Evolutionary conservation across 768 basidiomycete species (phyloP), one percentile per base, ranked within the genome.

Genomic region (Cyclocybe aegerita): DNA sequence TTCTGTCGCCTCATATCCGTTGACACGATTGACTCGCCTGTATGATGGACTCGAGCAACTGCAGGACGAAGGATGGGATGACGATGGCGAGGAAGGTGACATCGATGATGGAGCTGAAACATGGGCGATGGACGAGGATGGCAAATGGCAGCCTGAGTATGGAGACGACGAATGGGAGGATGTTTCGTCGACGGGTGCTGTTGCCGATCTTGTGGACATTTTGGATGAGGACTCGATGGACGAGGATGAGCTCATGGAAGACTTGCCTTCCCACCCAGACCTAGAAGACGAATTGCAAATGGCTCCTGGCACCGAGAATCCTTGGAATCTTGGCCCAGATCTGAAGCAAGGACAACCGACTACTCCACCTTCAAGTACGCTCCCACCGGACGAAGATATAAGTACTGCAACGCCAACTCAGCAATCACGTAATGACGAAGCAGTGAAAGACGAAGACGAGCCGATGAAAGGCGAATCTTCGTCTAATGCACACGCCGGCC

Each of bases 41-140:
- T 85, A 89, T 54, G 93, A 93, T 66, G 88, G 86, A 16, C 73
- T 88, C 35, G 91, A 93, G 46, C 89, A 89, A 61, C 75, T 90
- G 7, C 86, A 90, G 53, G 84, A 86, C 50, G 83, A 83, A 46
- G 64, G 79, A 23, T 86, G 83, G 81, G 77, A 61, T 17, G 70
- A 74, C 38, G 77, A 76, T 15, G 69, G 58, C 4, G 73, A 74
- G 5, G 71, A 74, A 14, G 67, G 73, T 7, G 69, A 73, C 16
- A 71, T 67, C 10, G 77, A 74, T 62, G 71, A 69, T 8, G 70
- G 78, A 42, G 75, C 78, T 44, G 68, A 68, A 49, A 61, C 62
- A 31, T 75, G 75, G 77, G 53, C 65, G 2, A 70, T 72, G 66
- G 67, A 75, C 34, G 69, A 70, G 35, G 76, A 77, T 16, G 74